These are phyloP conservation scores for Glaciozyma antarctica DNA, from an alignment of 768 basidiomycete genomes.

Conservation along the genomic window DNA sequence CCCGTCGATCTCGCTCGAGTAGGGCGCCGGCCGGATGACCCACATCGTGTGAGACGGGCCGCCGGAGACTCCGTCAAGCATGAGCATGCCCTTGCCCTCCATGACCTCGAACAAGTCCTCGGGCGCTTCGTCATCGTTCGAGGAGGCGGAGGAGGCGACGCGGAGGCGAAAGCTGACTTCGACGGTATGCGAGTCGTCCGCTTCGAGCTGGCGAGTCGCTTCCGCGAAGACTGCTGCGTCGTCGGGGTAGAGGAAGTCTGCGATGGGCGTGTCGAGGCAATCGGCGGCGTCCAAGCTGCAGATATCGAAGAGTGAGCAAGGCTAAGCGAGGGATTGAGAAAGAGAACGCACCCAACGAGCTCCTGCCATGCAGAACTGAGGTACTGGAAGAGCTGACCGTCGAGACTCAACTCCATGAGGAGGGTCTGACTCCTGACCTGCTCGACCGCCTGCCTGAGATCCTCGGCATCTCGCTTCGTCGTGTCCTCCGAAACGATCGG, in stretches of 20 bases:
- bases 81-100: conserved; percentile 98
- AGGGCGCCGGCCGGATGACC: conserved; percentile 33
- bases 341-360: conserved; percentile 65
- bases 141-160: conserved; percentile 40
- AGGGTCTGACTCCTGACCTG: conserved; percentile 93
- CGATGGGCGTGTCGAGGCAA: conserved; percentile 67
- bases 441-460: conserved; percentile 79
- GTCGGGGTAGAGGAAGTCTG: conserved; percentile 63
- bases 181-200: conserved; percentile 87
- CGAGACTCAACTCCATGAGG: conserved; percentile 84
- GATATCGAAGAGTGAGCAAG: conserved; percentile 37
- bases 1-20: conserved; percentile 7
- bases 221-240: conserved; percentile 77
- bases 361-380: conserved; percentile 90
- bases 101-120: conserved; percentile 56
- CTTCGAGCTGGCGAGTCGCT: conserved; percentile 71
- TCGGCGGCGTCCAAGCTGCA: conserved; percentile 71
- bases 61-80: conserved; percentile 82
- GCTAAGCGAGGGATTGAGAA: conserved; percentile 2
- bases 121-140: conserved; percentile 30
- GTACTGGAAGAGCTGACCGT: conserved; percentile 91
- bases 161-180: conserved; percentile 82
- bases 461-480: conserved; percentile 68
- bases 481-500: conserved; percentile 3
- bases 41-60: conserved; percentile 85